phyloP scores from a whole-genome alignment of 768 basidiomycete genomes.

The Serendipita vermifera region DNA sequence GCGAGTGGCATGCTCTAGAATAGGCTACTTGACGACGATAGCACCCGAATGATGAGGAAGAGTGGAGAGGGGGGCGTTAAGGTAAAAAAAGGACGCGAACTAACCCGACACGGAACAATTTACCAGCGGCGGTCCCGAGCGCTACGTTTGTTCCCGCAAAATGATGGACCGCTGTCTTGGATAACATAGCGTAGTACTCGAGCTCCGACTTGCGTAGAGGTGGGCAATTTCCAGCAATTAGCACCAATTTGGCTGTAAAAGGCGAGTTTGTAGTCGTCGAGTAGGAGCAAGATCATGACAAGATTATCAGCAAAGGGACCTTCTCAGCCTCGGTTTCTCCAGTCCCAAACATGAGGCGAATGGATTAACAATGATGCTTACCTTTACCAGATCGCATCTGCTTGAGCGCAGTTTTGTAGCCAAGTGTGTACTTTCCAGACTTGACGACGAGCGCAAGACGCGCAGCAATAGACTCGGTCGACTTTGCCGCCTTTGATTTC shows the following conservation, averaged over 20 bases:
- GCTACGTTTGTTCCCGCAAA: constrained; percentile 96
- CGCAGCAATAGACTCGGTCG: constrained; percentile 84
- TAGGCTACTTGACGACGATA: not conserved
- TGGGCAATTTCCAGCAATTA: constrained; percentile 98
- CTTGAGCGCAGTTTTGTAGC: constrained; percentile 97
- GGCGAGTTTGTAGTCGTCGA: not conserved
- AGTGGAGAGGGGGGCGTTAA: too few species aligned
- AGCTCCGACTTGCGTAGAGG: constrained; percentile 98
- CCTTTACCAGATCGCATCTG: constrained; percentile 97
- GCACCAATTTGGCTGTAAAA: constrained; percentile 80
- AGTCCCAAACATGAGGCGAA: constrained; percentile 61
- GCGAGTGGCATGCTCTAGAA: too few species aligned
- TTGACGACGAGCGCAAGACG: constrained; percentile 93
- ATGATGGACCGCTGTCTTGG: constrained; percentile 97
- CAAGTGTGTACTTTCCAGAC: constrained; percentile 93
- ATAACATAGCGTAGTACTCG: constrained; percentile 99
- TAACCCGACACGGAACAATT: constrained; percentile 96
- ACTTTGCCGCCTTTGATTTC: constrained; percentile 90
- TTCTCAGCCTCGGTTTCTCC: constrained; percentile 96
- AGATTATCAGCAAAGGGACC: constrained; percentile 72
- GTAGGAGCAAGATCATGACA: constrained; percentile 20
- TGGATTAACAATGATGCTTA: constrained; percentile 33
- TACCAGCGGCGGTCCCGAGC: constrained; percentile 96
- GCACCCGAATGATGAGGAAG: not conserved
- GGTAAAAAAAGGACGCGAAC: constrained; percentile 21